Conservation (phyloP, 1,139 yeast species). For the Sugiyamaella japonica region DNA sequence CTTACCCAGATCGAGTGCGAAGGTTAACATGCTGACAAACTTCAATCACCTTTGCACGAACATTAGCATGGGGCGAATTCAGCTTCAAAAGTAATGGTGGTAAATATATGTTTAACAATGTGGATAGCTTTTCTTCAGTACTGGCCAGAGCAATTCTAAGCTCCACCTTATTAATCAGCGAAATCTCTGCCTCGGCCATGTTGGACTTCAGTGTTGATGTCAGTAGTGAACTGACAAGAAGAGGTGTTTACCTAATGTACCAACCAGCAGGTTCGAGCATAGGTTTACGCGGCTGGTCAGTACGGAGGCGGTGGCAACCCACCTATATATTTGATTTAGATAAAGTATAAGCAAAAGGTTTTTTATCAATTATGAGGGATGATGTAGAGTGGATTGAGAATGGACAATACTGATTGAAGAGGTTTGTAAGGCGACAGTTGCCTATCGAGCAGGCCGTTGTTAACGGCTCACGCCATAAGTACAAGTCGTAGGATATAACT, state of each 20-base stretch:
- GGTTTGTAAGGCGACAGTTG: not conserved
- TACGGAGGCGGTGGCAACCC: constrained; percentile 10
- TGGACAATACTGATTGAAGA: too few relatives aligned
- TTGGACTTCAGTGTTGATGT: not conserved
- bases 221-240: not conserved
- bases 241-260: not conserved
- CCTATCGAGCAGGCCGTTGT: not conserved
- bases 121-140: constrained; percentile 62
- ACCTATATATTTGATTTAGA: too few relatives aligned
- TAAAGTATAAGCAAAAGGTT: too few relatives aligned
- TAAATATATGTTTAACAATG: constrained; percentile 60
- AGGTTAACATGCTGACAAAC: constrained; percentile 68
- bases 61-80: constrained; percentile 68
- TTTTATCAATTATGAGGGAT: too few relatives aligned
- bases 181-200: constrained; percentile 38
- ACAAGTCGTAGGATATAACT: too few relatives aligned
- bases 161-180: constrained; percentile 57
- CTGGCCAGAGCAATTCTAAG: constrained; percentile 78
- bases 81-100: constrained; percentile 79
- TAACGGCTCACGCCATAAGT: too few relatives aligned
- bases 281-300: constrained; percentile 7
- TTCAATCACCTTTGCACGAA: constrained; percentile 65
- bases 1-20: constrained; percentile 57
- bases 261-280: not conserved
- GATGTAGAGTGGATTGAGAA: too few relatives aligned